Evolutionary conservation across 2,329 filamentous ascomycete species (phyloP).

Genomic region (Trichoderma citrinoviride): DNA sequence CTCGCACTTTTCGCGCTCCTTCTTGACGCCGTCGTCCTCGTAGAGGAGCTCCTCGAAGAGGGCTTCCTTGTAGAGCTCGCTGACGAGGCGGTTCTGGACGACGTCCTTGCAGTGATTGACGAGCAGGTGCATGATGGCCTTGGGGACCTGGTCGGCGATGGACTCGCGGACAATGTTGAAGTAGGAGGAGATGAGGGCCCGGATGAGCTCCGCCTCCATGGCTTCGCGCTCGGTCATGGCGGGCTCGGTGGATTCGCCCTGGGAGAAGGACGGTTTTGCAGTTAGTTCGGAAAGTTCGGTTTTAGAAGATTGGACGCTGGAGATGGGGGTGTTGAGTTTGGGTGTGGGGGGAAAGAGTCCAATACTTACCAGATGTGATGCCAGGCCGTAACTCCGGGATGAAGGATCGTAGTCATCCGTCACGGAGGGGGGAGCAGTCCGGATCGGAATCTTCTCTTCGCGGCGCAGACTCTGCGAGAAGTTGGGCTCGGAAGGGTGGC

Average conservation of each 20-base stretch:
- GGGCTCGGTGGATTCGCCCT: slow-evolving; percentile 68
- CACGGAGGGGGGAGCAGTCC: slow-evolving; percentile 45
- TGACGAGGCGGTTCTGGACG: slow-evolving; percentile 94
- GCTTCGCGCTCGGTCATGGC: slow-evolving; percentile 93
- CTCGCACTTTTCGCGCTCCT: slow-evolving; percentile 97
- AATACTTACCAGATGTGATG: slow-evolving; percentile 59
- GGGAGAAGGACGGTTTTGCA: slow-evolving; percentile 27
- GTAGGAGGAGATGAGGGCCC: slow-evolving; percentile 93
- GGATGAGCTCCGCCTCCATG: slow-evolving; percentile 96
- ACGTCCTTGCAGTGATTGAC: slow-evolving; percentile 99
- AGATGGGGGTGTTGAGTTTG: too few relatives aligned
- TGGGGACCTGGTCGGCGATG: slow-evolving; percentile 97
- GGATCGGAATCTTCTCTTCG: slow-evolving; percentile 56
- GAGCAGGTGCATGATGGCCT: slow-evolving; percentile 97
- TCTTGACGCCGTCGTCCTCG: slow-evolving; percentile 96
- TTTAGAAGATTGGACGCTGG: too few relatives aligned
- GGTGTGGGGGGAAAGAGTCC: too few relatives aligned
- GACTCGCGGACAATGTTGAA: slow-evolving; percentile 99
- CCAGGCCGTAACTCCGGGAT: slow-evolving; percentile 41
- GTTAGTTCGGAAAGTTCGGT: background rate
- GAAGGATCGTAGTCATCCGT: slow-evolving; percentile 46
- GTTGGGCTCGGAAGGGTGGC: slow-evolving; percentile 74
- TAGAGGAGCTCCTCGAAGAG: slow-evolving; percentile 92
- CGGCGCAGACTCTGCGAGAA: slow-evolving; percentile 82
- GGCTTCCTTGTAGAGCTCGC: slow-evolving; percentile 88